Base-by-base conservation (phyloP, 345 rosid genomes). In the Hibiscus trionum region DNA sequence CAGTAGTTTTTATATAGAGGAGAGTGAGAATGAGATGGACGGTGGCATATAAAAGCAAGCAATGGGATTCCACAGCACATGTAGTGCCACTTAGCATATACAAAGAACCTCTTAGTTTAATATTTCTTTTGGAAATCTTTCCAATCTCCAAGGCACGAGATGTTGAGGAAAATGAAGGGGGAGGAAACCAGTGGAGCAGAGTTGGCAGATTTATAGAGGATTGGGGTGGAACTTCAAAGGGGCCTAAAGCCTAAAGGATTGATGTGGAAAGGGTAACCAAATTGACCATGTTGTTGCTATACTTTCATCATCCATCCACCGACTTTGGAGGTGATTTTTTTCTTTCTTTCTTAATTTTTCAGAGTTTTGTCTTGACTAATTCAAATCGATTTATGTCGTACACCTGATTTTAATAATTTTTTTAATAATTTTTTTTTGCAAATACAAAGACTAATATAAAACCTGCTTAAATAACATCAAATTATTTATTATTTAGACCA, bases 31-130 rank as follows among this genome's bases (percentile, higher is more conserved):
- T 4, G 55, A 44, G 53, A 75, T 49, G 80, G 84, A 64, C 72
- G 86, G 79, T 72, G 87, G 84, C 74, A 79, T 79, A 77, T 57
- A 84, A 78, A 83, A 5, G 76, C 75, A 52, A 73, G 75, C 55
- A 44, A 70, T 72, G 72, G 69, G 85, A 87, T 77, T 80, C 82
- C 82, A 60, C 27, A 50, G 87, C 93, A 86, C 89, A 86, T 85
- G 96, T 80, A 76, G 37, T 75, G 84, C n/a, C 53, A 49, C n/a
- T 49, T 49, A 49, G 46, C 66, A 14, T 29, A 14, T 29, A 58
- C 74, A 66, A 77, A 74, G 47, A 72, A 50, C 35, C 55, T 53
- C 11, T 6, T 76, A 35, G 64, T 78, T 77, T 55, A 39, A 11
- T 74, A 24, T 31, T 52, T 71, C 8, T 56, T 70, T n/a, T 35